These are phyloP conservation scores for Malus fusca DNA, from an alignment of 306 rosid species.

Conservation along the genomic window DNA sequence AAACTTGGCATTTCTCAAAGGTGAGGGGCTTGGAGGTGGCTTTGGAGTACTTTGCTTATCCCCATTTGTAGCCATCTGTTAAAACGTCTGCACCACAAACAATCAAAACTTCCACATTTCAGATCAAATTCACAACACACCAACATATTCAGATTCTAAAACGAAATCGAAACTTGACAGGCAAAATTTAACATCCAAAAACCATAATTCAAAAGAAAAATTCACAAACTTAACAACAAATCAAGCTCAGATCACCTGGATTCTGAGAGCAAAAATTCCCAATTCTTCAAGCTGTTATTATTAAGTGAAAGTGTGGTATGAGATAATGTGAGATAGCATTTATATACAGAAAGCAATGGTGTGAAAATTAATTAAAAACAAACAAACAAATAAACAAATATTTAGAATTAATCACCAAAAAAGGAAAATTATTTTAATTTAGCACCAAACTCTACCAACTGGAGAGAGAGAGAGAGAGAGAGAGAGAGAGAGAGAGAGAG, in stretches of 20 bases:
- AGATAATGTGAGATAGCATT: not conserved
- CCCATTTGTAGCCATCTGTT: slow-evolving; percentile 39
- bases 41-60: slow-evolving; percentile 25
- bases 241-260: slow-evolving; percentile 11
- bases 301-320: not conserved
- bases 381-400: not conserved
- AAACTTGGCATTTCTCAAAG: slow-evolving; percentile 46
- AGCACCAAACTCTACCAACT: slow-evolving; percentile 29
- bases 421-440: not conserved
- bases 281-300: not conserved
- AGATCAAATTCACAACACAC: not conserved
- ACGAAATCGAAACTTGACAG: not conserved
- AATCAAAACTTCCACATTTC: not conserved
- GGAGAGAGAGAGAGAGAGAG: not conserved
- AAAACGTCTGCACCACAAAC: slow-evolving; percentile 19
- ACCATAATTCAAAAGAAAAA: not conserved
- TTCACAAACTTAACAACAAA: not conserved
- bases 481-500: not conserved
- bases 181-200: not conserved
- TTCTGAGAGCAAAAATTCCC: not conserved
- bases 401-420: not conserved
- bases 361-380: not conserved
- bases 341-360: slow-evolving; percentile 10
- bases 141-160: not conserved
- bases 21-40: slow-evolving; percentile 52